Conservation (phyloP, 768 basidiomycete species). For the Lactifluus piperatus region DNA sequence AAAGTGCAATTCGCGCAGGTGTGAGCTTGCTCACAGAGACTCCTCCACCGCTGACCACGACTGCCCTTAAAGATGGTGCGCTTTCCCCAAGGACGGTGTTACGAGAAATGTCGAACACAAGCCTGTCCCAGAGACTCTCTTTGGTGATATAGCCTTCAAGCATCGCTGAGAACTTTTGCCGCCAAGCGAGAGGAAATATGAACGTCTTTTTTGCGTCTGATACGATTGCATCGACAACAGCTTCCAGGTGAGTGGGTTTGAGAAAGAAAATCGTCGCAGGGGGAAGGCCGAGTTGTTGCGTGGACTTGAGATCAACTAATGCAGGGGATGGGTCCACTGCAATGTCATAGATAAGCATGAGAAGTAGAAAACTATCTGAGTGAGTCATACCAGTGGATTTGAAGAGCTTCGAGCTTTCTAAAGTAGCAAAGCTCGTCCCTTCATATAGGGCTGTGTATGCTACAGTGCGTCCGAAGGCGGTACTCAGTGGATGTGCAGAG, state of each 20-base stretch:
- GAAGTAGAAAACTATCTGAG: neutral
- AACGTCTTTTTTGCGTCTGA: constrained; percentile 45
- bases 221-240: constrained; percentile 45
- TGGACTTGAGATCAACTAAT: constrained; percentile 41
- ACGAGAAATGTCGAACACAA: constrained; percentile 65
- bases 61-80: constrained; percentile 53
- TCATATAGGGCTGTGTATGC: constrained; percentile 74
- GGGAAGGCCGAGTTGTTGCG: constrained; percentile 47
- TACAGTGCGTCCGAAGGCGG: constrained; percentile 71
- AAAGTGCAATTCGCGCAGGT: constrained; percentile 64
- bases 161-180: constrained; percentile 67
- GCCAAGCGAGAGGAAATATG: constrained; percentile 56
- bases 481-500: constrained; percentile 63
- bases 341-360: neutral
- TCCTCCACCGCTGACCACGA: constrained; percentile 61
- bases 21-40: constrained; percentile 43
- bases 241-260: constrained; percentile 51
- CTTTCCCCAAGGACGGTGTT: constrained; percentile 49
- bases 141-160: constrained; percentile 67
- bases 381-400: constrained; percentile 35
- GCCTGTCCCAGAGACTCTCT: constrained; percentile 77
- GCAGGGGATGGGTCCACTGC: constrained; percentile 23
- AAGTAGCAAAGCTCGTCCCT: constrained; percentile 62
- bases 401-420: constrained; percentile 48
- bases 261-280: constrained; percentile 76